A percentile compares a stretch with the other conserved stretches of the same genome.
Evolutionary conservation across 2,329 filamentous ascomycete species (phyloP).

Genomic region (Diaporthe batatas): DNA sequence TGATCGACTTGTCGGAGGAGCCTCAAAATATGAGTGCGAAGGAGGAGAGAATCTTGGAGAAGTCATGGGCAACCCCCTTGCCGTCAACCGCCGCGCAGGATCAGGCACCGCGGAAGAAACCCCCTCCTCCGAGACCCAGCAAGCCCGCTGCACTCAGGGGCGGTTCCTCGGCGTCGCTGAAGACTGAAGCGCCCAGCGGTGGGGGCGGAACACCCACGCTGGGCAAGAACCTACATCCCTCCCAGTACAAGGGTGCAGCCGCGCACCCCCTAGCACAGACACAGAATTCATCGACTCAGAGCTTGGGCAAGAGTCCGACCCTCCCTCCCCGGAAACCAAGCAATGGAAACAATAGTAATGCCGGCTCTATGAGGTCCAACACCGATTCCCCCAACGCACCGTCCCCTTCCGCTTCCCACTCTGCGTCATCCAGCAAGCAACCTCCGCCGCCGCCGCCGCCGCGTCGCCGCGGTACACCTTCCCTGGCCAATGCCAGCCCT

Average conservation of each 20-base stretch:
- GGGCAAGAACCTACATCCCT: conserved; percentile 51
- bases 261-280: conserved; percentile 58
- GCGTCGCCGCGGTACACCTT: conserved; percentile 59
- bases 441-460: conserved; percentile 62
- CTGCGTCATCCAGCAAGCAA: conserved; percentile 40
- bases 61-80: conserved; percentile 41
- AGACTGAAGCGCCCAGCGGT: conserved; percentile 45
- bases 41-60: conserved; percentile 51
- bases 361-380: conserved; percentile 40
- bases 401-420: conserved; percentile 31
- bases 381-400: conserved; percentile 26
- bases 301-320: conserved; percentile 44
- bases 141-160: conserved; percentile 71
- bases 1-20: conserved; percentile 73
- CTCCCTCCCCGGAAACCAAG: conserved; percentile 31
- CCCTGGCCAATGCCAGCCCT: conserved; percentile 52
- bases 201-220: conserved; percentile 50
- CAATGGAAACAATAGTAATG: conserved; percentile 41
- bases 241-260: conserved; percentile 43
- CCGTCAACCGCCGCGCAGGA: conserved; percentile 36
- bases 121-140: conserved; percentile 65
- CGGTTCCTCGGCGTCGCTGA: conserved; percentile 50
- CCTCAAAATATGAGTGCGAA: conserved; percentile 55
- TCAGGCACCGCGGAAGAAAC: conserved; percentile 49
- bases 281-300: conserved; percentile 56